Conservation (phyloP, 1,284 basidiomycete species). For the Malassezia brasiliensis region DNA sequence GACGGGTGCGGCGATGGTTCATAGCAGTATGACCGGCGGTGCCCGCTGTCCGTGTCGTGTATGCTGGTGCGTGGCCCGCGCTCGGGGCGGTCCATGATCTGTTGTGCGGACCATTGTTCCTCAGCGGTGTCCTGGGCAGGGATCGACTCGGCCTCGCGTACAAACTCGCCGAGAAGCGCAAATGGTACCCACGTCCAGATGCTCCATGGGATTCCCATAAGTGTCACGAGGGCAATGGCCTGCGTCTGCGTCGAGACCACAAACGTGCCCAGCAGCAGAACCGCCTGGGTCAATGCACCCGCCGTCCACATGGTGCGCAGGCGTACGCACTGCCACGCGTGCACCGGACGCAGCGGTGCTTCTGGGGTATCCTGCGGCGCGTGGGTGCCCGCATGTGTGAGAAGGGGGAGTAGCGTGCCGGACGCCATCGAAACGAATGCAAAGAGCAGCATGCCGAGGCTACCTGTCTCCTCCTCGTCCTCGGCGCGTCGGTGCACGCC, state of each 20-base stretch:
- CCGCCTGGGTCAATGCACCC: conserved; percentile 20
- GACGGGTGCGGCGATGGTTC: conserved; percentile 2
- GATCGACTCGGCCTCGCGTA: conserved; percentile 31
- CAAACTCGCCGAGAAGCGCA: conserved; percentile 42
- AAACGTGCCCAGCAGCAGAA: conserved; percentile 28
- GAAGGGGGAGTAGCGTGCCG: conserved; percentile 28
- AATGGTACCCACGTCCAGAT: conserved; percentile 45
- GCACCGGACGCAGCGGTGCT: neutral
- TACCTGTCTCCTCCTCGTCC: conserved; percentile 29
- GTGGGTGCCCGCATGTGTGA: conserved; percentile 23
- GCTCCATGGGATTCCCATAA: conserved; percentile 43
- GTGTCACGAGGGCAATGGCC: conserved; percentile 32
- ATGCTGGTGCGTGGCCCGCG: neutral
- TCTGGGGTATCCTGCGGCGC: neutral
- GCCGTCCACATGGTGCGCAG: conserved; percentile 40
- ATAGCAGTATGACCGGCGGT: neutral
- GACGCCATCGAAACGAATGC: conserved; percentile 30
- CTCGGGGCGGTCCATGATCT: conserved; percentile 14
- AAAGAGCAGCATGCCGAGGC: conserved; percentile 41
- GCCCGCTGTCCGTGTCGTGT: neutral
- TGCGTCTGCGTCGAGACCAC: conserved; percentile 20
- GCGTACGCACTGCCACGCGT: conserved; percentile 16
- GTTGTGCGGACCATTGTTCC: conserved; percentile 20
- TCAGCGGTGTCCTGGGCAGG: conserved; percentile 30
- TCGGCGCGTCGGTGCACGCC: conserved; percentile 55